phyloP scores from a whole-genome alignment of 495 filamentous ascomycete genomes.

The Rhypophila decipiens region DNA sequence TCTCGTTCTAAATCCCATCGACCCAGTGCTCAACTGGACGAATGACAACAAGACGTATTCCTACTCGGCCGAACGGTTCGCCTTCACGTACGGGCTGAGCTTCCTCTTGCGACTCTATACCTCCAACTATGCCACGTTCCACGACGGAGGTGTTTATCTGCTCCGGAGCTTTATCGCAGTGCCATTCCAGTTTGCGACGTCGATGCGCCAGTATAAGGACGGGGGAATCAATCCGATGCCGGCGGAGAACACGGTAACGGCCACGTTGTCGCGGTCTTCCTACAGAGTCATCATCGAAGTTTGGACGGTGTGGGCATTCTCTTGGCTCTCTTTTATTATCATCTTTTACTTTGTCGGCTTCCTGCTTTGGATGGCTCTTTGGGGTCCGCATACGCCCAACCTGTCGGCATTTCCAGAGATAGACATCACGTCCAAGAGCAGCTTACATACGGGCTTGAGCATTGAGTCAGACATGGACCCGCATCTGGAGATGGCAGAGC shows the following conservation, averaged over 20 bases:
- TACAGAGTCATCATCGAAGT: conserved; percentile 5
- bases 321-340: conserved; percentile 1
- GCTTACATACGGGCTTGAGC: neutral
- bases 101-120: conserved; percentile 5
- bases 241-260: conserved; percentile 1
- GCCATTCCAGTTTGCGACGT: conserved; percentile 8
- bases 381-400: conserved; percentile 7
- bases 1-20: conserved; percentile 3
- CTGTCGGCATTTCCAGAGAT: conserved; percentile 8
- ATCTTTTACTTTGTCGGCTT: conserved; percentile 1
- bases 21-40: neutral
- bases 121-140: conserved; percentile 2
- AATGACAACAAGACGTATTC: neutral
- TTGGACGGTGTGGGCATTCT: conserved; percentile 6
- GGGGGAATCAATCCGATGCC: conserved; percentile 8
- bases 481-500: conserved; percentile 4
- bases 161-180: conserved; percentile 7
- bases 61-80: conserved; percentile 2
- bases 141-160: conserved; percentile 7
- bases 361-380: conserved; percentile 7
- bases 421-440: conserved; percentile 10
- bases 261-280: conserved; percentile 3
- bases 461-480: neutral
- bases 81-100: conserved; percentile 3
- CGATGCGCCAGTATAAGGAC: conserved; percentile 9